Conservation (phyloP, 148 eudicot species). For the Vaccinium vitisidaea region DNA sequence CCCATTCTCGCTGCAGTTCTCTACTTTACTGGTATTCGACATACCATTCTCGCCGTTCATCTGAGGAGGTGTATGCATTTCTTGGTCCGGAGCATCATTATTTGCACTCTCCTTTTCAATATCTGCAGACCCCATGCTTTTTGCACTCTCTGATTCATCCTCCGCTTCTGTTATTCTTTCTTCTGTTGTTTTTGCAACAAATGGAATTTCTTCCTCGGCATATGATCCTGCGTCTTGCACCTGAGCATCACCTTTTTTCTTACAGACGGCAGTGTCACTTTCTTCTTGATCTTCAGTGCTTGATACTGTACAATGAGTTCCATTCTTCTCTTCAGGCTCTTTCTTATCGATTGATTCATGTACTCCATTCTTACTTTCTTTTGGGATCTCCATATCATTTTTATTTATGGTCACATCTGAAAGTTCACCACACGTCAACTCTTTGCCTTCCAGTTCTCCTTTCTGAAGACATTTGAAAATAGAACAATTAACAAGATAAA, state of each 20-base stretch:
- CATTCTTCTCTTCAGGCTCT: conserved; percentile 4
- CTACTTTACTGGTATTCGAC: not conserved
- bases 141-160: conserved; percentile 1
- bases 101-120: conserved; percentile 8
- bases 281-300: conserved; percentile 9
- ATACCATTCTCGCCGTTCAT: not conserved
- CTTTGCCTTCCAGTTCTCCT: conserved; percentile 22
- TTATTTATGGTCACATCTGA: conserved; percentile 3
- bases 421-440: not conserved
- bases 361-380: not conserved
- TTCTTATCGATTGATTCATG: not conserved
- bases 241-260: conserved; percentile 12
- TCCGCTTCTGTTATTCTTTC: not conserved
- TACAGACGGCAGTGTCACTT: not conserved
- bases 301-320: not conserved
- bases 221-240: not conserved
- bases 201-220: not conserved
- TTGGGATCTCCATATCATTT: not conserved
- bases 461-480: conserved; percentile 19
- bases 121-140: not conserved
- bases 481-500: not conserved
- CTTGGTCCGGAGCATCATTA: conserved; percentile 2
- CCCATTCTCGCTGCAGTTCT: conserved; percentile 1
- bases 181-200: conserved; percentile 9
- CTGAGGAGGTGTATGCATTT: not conserved